phyloP scores from a whole-genome alignment of 2,329 filamentous ascomycete species.

The Orbilia blumenaviensis region DNA sequence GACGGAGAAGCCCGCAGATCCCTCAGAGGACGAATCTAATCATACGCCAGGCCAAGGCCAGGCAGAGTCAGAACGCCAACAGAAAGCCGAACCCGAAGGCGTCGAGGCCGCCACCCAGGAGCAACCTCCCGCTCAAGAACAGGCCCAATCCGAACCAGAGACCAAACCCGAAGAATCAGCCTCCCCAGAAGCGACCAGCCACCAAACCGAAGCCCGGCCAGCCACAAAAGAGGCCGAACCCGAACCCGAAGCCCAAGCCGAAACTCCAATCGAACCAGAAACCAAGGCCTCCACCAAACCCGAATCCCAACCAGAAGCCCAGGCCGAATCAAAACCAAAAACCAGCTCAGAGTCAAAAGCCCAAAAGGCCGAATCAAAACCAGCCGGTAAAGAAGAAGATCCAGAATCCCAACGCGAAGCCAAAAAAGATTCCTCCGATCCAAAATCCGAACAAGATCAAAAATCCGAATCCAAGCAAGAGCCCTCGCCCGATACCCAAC shows the following conservation, averaged over 20 bases:
- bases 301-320: constrained; percentile 9
- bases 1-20: constrained; percentile 56
- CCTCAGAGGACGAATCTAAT: constrained; percentile 56
- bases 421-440: constrained; percentile 14
- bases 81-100: constrained; percentile 41
- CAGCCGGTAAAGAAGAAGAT: constrained; percentile 16
- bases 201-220: constrained; percentile 20
- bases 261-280: constrained; percentile 33
- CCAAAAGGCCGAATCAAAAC: constrained; percentile 19
- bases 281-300: constrained; percentile 7
- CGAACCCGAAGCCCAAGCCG: constrained; percentile 12
- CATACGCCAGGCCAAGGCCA: constrained; percentile 50
- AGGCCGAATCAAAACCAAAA: constrained; percentile 33
- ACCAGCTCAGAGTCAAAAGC: constrained; percentile 11
- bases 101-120: constrained; percentile 28
- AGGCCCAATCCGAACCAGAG: constrained; percentile 32
- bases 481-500: constrained; percentile 27
- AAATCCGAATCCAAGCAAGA: constrained; percentile 29
- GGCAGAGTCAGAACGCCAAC: constrained; percentile 42
- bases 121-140: constrained; percentile 20
- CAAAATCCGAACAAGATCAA: constrained; percentile 26
- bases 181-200: constrained; percentile 22
- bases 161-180: constrained; percentile 29
- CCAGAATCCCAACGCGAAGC: constrained; percentile 9
- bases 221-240: constrained; percentile 21